Base-by-base conservation (phyloP, 2,329 filamentous ascomycete genomes). In the Arthrobotrys musiformis region DNA sequence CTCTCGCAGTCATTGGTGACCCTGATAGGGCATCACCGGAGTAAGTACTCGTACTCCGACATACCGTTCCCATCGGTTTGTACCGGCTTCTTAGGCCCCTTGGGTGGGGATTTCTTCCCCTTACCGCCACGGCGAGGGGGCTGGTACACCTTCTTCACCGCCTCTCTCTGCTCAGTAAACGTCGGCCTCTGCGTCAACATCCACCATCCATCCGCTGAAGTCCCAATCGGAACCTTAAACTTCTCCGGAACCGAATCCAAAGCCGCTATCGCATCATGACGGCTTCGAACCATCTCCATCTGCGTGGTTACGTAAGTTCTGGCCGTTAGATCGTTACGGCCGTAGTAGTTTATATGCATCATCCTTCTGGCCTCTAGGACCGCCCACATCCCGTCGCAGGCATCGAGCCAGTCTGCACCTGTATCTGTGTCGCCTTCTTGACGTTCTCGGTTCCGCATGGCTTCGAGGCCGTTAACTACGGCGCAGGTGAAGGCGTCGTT, bases 401-500 rank as follows among this genome's bases (percentile, higher is more conserved):
- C 33, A 4, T 22, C 17, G 17, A 22, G 33, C 63, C 63, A 67
- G 7, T 67, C 63, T 15, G 6, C 1, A 9, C 13, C 13, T 9
- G 22, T 56, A 24, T 67, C 63, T 0, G 19, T 46, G 15, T 67
- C 48, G 0, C 33, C 50, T 22, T 15, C 24, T 22, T 56, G 19
- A 17, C 63, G 63, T 2, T 19, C 11, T 13, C 63, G 33, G 24
- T 56, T 7, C 13, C 46, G 33, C 48, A 56, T 67, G 4, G 63
- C 63, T 40, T 40, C 30, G 15, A 66, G 17, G 17, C 61, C 61
- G 44, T 66, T 66, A 9, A 66, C 26, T 8, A n/a, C 33, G 3
- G 44, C 61, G 26, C 61, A 52, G 30, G 44, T 66, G 15, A 66
- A 37, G 9, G 42, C 61, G 44, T 66, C 61, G 19, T 26, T 50